Base-by-base conservation (phyloP, 2,329 filamentous ascomycete species). In the Alternaria tenuissima region DNA sequence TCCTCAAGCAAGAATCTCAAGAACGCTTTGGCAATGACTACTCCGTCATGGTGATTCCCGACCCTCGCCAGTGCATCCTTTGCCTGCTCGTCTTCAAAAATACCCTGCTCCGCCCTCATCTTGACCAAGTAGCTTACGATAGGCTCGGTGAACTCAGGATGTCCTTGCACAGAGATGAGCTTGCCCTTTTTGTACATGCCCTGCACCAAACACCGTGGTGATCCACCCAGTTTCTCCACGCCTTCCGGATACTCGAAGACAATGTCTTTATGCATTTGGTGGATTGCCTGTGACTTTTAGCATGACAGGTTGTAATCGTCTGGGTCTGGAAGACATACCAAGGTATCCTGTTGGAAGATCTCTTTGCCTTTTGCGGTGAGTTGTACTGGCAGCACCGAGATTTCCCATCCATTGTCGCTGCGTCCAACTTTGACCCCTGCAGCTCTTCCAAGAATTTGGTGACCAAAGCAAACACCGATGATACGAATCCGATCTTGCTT, bases 251-350 rank as follows among this genome's bases (percentile, higher is more conserved):
- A 87, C 22, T 83, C 79, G 67, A 84, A 85, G 5, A 94, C 90
- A 38, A 90, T 86, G 74, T 97, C 92, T 65, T 88, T 87, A 78
- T 97, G 93, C 91, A 96, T 94, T 78, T 96, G 92, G 76, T 94
- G 90, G 62, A 96, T 86, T 24, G 84, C 84, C 89, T 91, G 7
- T 4, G 1, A 14, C 24, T n/a, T 11, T 52, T 4, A 34, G 55
- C 61, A 57, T 26, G 65, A 30, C 16, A 8, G 3, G 4, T 55
- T 3, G 43, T 3, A n/a, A 12, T 11, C 2, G 20, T 9, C 46
- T 42, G 7, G 11, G 5, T 7, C 14, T 47, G 14, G 1, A 42
- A 4, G 47, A 77, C 84, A 53, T 79, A 89, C 87, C 59, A 89
- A 71, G 39, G 84, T 86, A 26, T 92, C 86, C 64, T 85, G 76